A percentile compares a stretch with the other conserved stretches of the same genome.
Conservation (phyloP, 1,139 yeast genomes). For the Yamadazyma songkhlaensis region DNA sequence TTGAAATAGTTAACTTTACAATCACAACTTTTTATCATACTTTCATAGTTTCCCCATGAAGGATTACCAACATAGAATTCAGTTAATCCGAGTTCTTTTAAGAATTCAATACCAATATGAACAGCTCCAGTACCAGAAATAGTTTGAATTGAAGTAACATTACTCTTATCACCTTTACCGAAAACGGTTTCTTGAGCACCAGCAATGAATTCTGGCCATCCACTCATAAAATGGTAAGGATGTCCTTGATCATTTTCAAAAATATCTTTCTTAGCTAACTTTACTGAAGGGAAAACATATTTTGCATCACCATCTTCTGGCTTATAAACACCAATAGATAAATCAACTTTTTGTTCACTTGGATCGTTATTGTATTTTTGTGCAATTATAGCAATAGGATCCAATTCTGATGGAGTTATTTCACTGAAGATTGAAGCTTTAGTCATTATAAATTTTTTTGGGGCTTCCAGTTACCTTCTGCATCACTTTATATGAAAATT, state of each 20-base stretch:
- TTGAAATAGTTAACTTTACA: slow-evolving; percentile 24
- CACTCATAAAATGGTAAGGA: slow-evolving; percentile 43
- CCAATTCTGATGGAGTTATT: slow-evolving; percentile 27
- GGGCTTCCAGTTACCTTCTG: neutral
- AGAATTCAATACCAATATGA: slow-evolving; percentile 35
- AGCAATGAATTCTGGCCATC: slow-evolving; percentile 34
- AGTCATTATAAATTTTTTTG: slow-evolving; percentile 20
- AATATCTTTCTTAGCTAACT: slow-evolving; percentile 32
- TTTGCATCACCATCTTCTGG: slow-evolving; percentile 31
- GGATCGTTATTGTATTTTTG: slow-evolving; percentile 25
- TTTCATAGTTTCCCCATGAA: slow-evolving; percentile 40
- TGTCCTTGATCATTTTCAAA: slow-evolving; percentile 40
- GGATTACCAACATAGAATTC: slow-evolving; percentile 39
- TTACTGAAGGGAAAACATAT: slow-evolving; percentile 38
- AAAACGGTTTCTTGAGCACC: slow-evolving; percentile 38
- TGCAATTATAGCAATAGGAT: slow-evolving; percentile 38
- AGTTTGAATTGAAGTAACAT: slow-evolving; percentile 38
- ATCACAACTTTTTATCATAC: slow-evolving; percentile 33
- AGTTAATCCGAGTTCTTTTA: slow-evolving; percentile 25
- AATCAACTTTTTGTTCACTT: slow-evolving; percentile 33
- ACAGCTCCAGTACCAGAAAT: slow-evolving; percentile 46
- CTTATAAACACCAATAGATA: slow-evolving; percentile 45
- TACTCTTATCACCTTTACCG: slow-evolving; percentile 24
- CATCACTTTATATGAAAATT: slow-evolving; percentile 1
- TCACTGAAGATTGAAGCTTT: slow-evolving; percentile 22